A percentile compares a stretch with the other conserved stretches of the same genome.
phyloP scores from a whole-genome alignment of 305 asterid genomes.

The Fraxinus sp. region DNA sequence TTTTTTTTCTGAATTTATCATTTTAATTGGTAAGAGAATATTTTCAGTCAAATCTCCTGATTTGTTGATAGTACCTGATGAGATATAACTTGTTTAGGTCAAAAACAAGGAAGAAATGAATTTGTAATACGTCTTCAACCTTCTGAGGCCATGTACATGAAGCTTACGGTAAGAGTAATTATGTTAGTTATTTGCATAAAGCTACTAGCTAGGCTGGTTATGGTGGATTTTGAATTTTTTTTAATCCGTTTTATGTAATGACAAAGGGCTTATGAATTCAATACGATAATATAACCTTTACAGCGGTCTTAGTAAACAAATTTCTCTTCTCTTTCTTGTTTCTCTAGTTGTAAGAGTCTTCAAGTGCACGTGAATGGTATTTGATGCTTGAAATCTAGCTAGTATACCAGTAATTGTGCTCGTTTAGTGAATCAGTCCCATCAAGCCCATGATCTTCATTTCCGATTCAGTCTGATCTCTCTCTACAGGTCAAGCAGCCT shows the following conservation, averaged over 20 bases:
- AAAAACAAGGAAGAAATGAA: conserved; percentile 61
- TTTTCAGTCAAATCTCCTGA: background rate
- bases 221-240: background rate
- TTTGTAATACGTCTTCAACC: conserved; percentile 66
- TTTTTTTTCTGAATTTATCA: background rate
- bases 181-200: background rate
- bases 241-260: background rate
- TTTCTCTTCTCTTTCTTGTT: background rate
- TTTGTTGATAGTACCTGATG: background rate
- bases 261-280: background rate
- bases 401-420: background rate
- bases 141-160: conserved; percentile 67
- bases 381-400: background rate
- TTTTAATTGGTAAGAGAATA: background rate
- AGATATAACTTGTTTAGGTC: conserved; percentile 36
- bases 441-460: background rate
- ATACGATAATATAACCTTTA: background rate
- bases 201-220: conserved; percentile 6
- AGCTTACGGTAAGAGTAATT: conserved; percentile 47
- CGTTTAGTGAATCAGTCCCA: background rate
- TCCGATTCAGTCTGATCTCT: conserved; percentile 12
- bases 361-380: background rate
- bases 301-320: background rate
- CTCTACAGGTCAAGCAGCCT: conserved; percentile 60
- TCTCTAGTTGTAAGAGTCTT: background rate